A percentile compares a stretch with the other conserved stretches of the same genome.
These are phyloP conservation scores for Trichomonascaceae sp. DNA, from an alignment of 1,139 yeast genomes.

Conservation along the genomic window DNA sequence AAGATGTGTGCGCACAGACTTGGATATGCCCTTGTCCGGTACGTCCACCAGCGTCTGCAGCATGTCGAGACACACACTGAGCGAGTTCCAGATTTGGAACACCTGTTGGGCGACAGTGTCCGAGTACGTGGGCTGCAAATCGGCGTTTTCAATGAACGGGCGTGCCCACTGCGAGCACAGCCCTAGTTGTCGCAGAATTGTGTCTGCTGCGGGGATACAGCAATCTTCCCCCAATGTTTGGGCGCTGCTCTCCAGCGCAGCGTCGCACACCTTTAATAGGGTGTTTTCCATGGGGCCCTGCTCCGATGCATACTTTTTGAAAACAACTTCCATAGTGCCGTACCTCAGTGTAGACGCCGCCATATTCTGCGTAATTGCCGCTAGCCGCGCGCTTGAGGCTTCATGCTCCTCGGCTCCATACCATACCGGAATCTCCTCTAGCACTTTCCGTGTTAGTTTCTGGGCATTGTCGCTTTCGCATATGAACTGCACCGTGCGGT, in stretches of 20 bases:
- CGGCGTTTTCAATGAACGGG: slow-evolving; percentile 10
- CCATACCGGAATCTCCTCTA: slow-evolving; percentile 2
- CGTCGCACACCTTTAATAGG: slow-evolving; percentile 14
- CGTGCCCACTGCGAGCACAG: slow-evolving; percentile 6
- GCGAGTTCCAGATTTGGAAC: slow-evolving; percentile 9
- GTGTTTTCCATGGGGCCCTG: slow-evolving; percentile 12
- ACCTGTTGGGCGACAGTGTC: slow-evolving; percentile 7
- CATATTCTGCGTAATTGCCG: slow-evolving; percentile 2
- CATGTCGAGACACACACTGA: slow-evolving; percentile 10
- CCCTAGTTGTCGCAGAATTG: slow-evolving; percentile 4
- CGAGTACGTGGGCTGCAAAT: slow-evolving; percentile 7
- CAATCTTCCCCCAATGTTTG: slow-evolving; percentile 1
- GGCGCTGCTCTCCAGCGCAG: slow-evolving; percentile 8
- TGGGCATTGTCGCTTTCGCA: too few relatives aligned
- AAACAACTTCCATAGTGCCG: slow-evolving; percentile 1
- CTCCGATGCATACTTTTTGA: too few relatives aligned
- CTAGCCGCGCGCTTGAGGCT: slow-evolving; percentile 7
- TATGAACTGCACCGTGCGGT: too few relatives aligned
- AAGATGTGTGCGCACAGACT: slow-evolving; percentile 1
- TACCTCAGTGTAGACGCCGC: background rate
- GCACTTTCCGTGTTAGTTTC: too few relatives aligned
- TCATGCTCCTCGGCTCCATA: slow-evolving; percentile 7
- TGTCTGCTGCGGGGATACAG: slow-evolving; percentile 1
- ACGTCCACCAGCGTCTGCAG: slow-evolving; percentile 9
- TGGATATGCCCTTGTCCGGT: slow-evolving; percentile 1